Base-by-base conservation (phyloP, 129 eudicot genomes). In the Sambucus nigra region DNA sequence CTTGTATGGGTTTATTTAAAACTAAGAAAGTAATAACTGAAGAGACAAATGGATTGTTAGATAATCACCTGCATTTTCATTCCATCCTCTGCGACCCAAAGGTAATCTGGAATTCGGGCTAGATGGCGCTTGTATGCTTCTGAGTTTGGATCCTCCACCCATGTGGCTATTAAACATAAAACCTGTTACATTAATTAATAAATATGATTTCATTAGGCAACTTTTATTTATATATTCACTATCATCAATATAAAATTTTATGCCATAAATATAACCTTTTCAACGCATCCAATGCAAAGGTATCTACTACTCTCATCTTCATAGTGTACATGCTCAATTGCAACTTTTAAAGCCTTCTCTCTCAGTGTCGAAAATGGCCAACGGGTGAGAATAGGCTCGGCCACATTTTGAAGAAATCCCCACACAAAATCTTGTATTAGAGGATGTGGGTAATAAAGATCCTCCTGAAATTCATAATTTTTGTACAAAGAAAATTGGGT, bases 311-410 rank as follows among this genome's bases (percentile, higher is more conserved):
- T 75, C 35, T 50, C 18, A 20, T 70, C 81, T 53, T 75, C 76
- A 25, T 75, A 75, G 25, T 75, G 76, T 20, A 75, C 41, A 47
- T 69, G 73, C 25, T 65, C 48, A 61, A 75, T 75, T 0, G 60
- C 76, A 5, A 49, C 18, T 24, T 35, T 25, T 15, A 69, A 12
- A 1, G 81, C 76, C 49, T 60, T 75, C 4, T 59, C 61, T 46
- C 76, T 69, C 8, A 75, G 17, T 31, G 27, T 66, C 1, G 56
- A 24, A 21, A 65, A 54, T 9, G 81, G 81, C 76, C 81, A 75
- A 19, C 40, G 51, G 13, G 17, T 65, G 0, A 75, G 44, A 4
- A 75, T 6, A 7, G 81, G 72, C 42, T 75, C 81, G 0, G 46
- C 69, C 53, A 68, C 26, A 14, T 65, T 49, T 29, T 69, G 59